A percentile compares a stretch with the other conserved stretches of the same genome.
phyloP scores from a whole-genome alignment of 495 filamentous ascomycete species.

The Talaromyces stipitatus region DNA sequence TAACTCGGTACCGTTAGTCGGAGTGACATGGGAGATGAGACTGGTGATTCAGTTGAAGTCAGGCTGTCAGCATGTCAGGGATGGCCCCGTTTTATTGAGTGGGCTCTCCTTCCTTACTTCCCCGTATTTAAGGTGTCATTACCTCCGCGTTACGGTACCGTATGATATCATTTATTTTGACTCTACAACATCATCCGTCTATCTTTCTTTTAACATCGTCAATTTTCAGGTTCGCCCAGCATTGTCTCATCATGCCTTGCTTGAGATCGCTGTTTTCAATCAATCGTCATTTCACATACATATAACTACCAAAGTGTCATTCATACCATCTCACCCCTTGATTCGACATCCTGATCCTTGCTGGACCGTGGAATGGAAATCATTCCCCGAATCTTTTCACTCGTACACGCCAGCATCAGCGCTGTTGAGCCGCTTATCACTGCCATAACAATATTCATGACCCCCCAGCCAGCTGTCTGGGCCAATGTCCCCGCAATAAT shows the following conservation, averaged over 20 bases:
- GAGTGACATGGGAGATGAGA: background rate
- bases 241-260: too few relatives aligned
- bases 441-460: slow-evolving; percentile 31
- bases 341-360: background rate
- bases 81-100: background rate
- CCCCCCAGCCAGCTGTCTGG: slow-evolving; percentile 28
- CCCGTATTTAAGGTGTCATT: background rate
- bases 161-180: too few relatives aligned
- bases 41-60: too few relatives aligned
- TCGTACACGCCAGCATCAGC: slow-evolving; percentile 12
- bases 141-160: background rate
- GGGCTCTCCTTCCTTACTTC: background rate
- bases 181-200: too few relatives aligned
- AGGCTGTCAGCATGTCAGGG: background rate
- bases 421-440: slow-evolving; percentile 20
- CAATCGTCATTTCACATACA: background rate
- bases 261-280: too few relatives aligned
- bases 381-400: slow-evolving; percentile 2
- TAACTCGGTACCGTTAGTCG: background rate
- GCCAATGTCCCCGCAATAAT: slow-evolving; percentile 38
- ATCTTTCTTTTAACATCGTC: too few relatives aligned
- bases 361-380: background rate
- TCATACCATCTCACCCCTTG: background rate
- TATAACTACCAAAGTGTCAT: background rate
- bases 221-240: too few relatives aligned